Evolutionary conservation across 306 rosid genomes (phyloP), one percentile per base, ranked within the genome.

Genomic region (Trifolium repens): DNA sequence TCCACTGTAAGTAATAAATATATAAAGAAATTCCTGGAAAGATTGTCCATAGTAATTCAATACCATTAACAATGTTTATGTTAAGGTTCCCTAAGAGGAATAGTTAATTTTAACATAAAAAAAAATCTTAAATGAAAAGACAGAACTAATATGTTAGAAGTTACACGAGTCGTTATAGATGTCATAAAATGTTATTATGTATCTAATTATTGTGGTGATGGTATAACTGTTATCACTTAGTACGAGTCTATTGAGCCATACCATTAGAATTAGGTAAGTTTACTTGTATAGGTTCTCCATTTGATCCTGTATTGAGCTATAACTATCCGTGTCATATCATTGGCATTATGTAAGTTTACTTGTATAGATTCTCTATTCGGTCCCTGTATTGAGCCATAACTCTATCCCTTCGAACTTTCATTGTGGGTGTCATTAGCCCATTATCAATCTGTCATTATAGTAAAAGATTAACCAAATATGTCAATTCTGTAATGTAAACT

Each of bases 381-480:
- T 94, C 87, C 82, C 59, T 73, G 84, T 82, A 87, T 53, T 60
- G 84, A 69, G 82, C 85, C 66, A 78, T 78, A 43, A 91, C 97
- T 66, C 69, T 84, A 79, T 94, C 96, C 82, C 98, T 82, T 79
- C 94, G 89, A 64, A 94, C 78, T 79, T 94, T 91, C 98, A 94
- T 82, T 10, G 98, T 94, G 3, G 98, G 96, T 68, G 96, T 94
- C 96, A 94, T 81, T 64, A 91, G 82, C 34, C 96, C 96, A 69
- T 85, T 82, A 50, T 94, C 98, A 78, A 94, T 85, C 98, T 94
- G 89, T 81, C 78, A 76, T 72, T 26, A 11, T 73, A 77, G 64
- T 13, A 61, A 69, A 74, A 17, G 27, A 75, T 80, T 69, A 84
- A 30, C 46, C 15, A 59, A 71, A 52, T 17, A 70, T 53, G 69